Percentiles rank a stretch among this genome's conserved stretches.
Conservation (phyloP, 2,329 filamentous ascomycete species). For the Ceratocystis harringtonii region DNA sequence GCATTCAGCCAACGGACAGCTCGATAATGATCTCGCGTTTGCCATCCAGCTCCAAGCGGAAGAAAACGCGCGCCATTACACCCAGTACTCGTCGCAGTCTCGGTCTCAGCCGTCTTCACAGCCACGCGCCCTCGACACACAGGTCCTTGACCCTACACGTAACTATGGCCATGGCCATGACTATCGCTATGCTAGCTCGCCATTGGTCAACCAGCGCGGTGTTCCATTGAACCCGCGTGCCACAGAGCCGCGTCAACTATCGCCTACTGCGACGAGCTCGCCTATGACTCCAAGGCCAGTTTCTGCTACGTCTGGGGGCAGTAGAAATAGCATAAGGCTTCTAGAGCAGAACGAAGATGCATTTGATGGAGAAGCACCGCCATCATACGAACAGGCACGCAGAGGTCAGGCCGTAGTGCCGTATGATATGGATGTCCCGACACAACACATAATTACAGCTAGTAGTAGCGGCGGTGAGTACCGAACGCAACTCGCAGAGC, state of each 20-base stretch:
- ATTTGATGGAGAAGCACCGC: slow-evolving; percentile 1
- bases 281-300: neutral
- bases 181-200: neutral
- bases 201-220: slow-evolving; percentile 12
- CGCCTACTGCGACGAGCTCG: neutral
- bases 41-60: slow-evolving; percentile 90
- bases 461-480: neutral
- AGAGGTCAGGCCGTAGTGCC: neutral
- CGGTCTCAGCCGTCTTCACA: slow-evolving; percentile 34
- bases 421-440: neutral
- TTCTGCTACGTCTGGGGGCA: neutral
- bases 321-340: neutral
- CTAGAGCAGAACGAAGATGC: neutral
- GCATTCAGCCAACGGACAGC: slow-evolving; percentile 51
- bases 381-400: slow-evolving; percentile 10
- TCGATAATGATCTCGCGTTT: slow-evolving; percentile 76
- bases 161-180: neutral
- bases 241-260: neutral
- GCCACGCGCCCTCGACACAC: slow-evolving; percentile 21
- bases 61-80: slow-evolving; percentile 64
- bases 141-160: slow-evolving; percentile 20
- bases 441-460: neutral
- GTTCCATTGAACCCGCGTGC: slow-evolving; percentile 6
- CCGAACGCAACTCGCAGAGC: neutral
- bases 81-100: slow-evolving; percentile 21